Evolutionary conservation across 2,329 filamentous ascomycete genomes (phyloP), one percentile per base, ranked within the genome.

Genomic region (Nemania abortiva): DNA sequence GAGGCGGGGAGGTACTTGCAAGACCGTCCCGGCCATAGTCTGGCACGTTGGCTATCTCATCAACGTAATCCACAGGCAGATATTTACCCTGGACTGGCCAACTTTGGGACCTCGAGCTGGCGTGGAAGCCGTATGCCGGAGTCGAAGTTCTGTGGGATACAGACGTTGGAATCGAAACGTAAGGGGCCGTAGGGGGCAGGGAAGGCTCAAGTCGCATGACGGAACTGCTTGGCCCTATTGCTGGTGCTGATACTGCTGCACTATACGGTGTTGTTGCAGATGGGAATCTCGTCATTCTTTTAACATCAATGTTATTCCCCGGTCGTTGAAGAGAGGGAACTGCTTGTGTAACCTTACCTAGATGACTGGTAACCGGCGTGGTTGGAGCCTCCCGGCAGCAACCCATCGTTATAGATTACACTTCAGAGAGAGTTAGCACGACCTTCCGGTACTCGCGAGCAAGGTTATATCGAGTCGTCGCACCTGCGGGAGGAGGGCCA

Each of bases 21-120:
- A 82, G 81, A 73, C 85, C 84, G 61, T 91, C 89, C 72, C 87
- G 78, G 6, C 85, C 86, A 74, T 88, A 88, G 72, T 91, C 89
- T n/a, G 87, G 89, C 7, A 88, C 76, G 77, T 85, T 87, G 31
- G 88, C 82, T 70, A 88, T 84, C 74, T 89, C 87, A 77, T 89
- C 88, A 70, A 88, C 82, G 27, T 87, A 88, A 73, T 88, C 86
- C 50, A 85, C 84, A 6, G 87, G 86, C 10, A 87, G 89, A 76
- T 87, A 88, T 73, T 84, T 81, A 58, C 81, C 84, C 69, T 82
- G 83, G 50, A 78, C 77, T 7, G 86, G 86, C 83, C 85, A 86
- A n/a, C 78, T 74, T 57, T 84, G 82, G 34, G 83, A 79, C 67
- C 77, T 79, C 42, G 80, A 77, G 73, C 78, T 79, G 71, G 81